A percentile compares a stretch with the other conserved stretches of the same genome.
Conservation (phyloP, 2,329 filamentous ascomycete genomes). For the Verticillium tricorpus region DNA sequence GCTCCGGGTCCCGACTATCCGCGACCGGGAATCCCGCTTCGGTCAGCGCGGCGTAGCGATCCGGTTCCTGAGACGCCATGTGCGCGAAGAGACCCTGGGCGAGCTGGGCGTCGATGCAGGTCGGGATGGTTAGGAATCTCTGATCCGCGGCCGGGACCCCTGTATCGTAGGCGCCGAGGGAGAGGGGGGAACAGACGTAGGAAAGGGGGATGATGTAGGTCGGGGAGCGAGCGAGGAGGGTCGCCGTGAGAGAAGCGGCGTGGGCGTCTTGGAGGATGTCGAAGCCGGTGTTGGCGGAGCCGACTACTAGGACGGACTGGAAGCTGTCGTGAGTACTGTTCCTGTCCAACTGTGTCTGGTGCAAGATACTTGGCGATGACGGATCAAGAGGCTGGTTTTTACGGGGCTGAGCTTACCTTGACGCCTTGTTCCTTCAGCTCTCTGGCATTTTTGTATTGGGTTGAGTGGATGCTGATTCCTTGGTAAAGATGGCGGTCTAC, state of each 20-base stretch:
- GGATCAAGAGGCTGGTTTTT: too few species aligned
- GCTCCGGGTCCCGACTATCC: conserved; percentile 19
- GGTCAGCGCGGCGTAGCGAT: conserved; percentile 26
- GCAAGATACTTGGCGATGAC: too few species aligned
- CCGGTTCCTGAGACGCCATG: conserved; percentile 22
- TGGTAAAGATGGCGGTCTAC: conserved; percentile 15
- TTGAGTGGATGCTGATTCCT: conserved; percentile 21
- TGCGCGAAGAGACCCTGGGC: conserved; percentile 14
- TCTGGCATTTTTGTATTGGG: conserved; percentile 14
- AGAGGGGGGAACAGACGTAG: conserved; percentile 18
- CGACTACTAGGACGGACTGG: conserved; percentile 26
- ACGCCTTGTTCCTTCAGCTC: conserved; percentile 14
- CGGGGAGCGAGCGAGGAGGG: conserved; percentile 28
- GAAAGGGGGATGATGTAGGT: conserved; percentile 28
- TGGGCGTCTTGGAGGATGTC: conserved; percentile 31
- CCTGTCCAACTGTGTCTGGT: too few species aligned
- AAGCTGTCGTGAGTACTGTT: neutral
- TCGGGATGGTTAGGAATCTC: conserved; percentile 10
- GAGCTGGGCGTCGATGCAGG: conserved; percentile 17
- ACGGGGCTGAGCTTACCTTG: conserved; percentile 3
- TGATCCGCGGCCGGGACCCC: conserved; percentile 16
- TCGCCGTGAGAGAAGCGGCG: conserved; percentile 22
- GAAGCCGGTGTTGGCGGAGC: conserved; percentile 37
- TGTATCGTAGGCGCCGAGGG: conserved; percentile 24
- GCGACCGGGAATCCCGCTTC: conserved; percentile 30